Evolutionary conservation across 2,329 filamentous ascomycete species (phyloP), one percentile per base, ranked within the genome.

Genomic region (Cladophialophora immunda): DNA sequence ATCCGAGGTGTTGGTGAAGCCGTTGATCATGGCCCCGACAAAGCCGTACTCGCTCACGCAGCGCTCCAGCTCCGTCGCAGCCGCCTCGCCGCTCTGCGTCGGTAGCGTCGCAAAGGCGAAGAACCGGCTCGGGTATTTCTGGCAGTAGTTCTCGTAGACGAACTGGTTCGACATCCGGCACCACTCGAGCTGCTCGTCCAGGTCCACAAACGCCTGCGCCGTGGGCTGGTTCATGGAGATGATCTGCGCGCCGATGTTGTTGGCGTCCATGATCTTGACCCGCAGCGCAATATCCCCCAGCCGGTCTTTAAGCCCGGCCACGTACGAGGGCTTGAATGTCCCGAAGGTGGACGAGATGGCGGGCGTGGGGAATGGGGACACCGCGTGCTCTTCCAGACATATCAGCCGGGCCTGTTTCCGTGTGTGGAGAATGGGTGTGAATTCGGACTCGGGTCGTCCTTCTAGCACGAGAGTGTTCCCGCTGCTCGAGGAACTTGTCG

Each of bases 1-100:
- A 6, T 72, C 67, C 0, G 78, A 4, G 63, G 80, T 79, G 41
- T 80, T 78, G 72, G 90, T 88, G 4, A 82, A 86, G 72, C 89
- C 86, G 58, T 83, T 81, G 11, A 86, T 71, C 55, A 85, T 73
- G 1, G 83, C 82, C 0, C 84, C 83, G 2, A 83, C 77, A 60
- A 86, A 84, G 2, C 78, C 77, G 19, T 81, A 75, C 58, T 82
- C 73, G 3, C 70, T 73, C 1, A 85, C 76, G 68, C 80, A 81
- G 8, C 75, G 71, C 54, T 72, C 70, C 0, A 80, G 69, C 56
- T 80, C 79, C 9, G 65, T 66, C 0, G 78, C 80, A 1, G 80
- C 75, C 50, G 75, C 69, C 50, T 67, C 32, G 3, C 80, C 78
- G 2, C 79, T 71, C 1, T 60, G 58, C 75, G 82, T 79, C 0